Percentiles rank a stretch among this genome's conserved stretches.
Evolutionary conservation across 2,329 filamentous ascomycete species (phyloP).

Genomic region (Pestalotiopsis sp.): DNA sequence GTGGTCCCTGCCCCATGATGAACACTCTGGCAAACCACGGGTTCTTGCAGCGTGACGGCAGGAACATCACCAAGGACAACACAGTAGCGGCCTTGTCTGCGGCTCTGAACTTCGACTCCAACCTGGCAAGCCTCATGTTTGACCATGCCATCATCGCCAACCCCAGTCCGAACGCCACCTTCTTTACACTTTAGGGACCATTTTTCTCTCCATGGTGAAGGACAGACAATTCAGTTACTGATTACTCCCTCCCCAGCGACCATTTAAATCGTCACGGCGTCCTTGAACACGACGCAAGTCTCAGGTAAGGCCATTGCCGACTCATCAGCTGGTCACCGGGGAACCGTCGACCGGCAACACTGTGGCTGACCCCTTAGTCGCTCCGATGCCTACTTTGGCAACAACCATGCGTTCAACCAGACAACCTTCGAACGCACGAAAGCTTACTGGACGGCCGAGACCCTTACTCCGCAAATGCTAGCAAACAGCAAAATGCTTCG

Average conservation of each 20-base stretch:
- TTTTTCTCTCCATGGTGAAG: background rate
- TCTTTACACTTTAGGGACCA: conserved; percentile 34
- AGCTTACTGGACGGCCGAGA: conserved; percentile 3
- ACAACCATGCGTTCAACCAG: conserved; percentile 8
- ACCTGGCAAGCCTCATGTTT: conserved; percentile 43
- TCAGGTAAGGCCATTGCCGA: background rate
- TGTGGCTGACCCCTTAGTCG: background rate
- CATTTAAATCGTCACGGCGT: conserved; percentile 9
- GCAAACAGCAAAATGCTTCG: background rate
- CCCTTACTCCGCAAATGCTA: conserved; percentile 19
- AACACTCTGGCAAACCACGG: conserved; percentile 56
- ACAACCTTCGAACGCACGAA: conserved; percentile 7
- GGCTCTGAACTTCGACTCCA: conserved; percentile 45
- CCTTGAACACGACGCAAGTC: conserved; percentile 16
- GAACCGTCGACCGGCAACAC: background rate
- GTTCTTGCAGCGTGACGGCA: conserved; percentile 48
- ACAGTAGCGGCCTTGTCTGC: conserved; percentile 39
- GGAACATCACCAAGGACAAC: conserved; percentile 40
- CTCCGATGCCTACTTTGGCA: conserved; percentile 3
- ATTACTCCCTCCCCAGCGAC: conserved; percentile 11
- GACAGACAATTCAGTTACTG: background rate
- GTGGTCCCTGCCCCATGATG: conserved; percentile 45
- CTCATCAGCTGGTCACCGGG: background rate
- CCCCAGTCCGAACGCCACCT: conserved; percentile 45
- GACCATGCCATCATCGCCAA: conserved; percentile 44